Evolutionary conservation across 2,329 filamentous ascomycete species (phyloP), one percentile per base, ranked within the genome.

Genomic region (Botryosphaeria dothidea): DNA sequence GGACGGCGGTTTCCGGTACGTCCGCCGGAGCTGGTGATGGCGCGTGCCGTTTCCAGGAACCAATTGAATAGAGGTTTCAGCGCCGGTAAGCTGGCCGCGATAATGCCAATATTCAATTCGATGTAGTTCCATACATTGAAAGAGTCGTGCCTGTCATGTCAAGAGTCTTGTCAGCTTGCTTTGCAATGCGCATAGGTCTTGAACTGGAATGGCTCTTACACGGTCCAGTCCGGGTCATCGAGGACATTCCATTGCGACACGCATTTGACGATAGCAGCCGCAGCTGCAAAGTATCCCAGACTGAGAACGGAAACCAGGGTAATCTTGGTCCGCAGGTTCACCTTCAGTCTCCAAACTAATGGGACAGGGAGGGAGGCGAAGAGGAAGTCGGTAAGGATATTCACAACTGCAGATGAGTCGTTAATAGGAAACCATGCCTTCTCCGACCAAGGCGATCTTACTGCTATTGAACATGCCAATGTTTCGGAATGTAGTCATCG

Each of bases 391-490:
- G 83, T 79, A 5, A 82, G 7, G 41, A 84, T 83, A 68, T 83
- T 83, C 68, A 80, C 77, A 19, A 71, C 71, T 8, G 34, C 27
- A 23, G 36, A 15, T 21, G 13, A 23, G n/a, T 19, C 1, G 25
- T 38, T 7, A 17, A 21, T 13, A 51, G 31, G 31, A 5, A 11
- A 34, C 31, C 11, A 4, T 29, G 11, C 4, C 25, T 5, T 13
- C 19, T 3, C 17, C 15, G 19, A 9, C 23, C 17, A 25, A 3
- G 9, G 7, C 8, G 67, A 67, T n/a, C 73, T 70, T 67, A 79
- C 78, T 71, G 69, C 79, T 80, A 70, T 83, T 82, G 69, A 80
- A 78, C n/a, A 84, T 69, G 15, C 80, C 81, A 25, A 84, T 74
- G 29, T 75, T 73, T n/a, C 73, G 76, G 68, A 81, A 84, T 0